Conservation (phyloP, 164 flowering plant species). For the Euptelea pleiosperma region DNA sequence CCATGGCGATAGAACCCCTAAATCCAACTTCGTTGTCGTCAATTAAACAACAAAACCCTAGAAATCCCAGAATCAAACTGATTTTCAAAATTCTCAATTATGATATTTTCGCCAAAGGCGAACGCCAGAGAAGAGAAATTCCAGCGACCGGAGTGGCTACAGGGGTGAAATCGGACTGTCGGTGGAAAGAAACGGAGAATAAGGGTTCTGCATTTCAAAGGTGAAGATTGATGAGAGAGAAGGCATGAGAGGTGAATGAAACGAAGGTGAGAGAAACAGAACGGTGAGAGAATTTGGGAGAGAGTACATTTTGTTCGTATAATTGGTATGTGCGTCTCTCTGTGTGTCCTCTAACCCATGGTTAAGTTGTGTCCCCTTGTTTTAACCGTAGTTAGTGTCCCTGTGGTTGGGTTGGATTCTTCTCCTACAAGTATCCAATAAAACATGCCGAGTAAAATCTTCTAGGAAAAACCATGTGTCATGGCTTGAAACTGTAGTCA, state of each 20-base stretch:
- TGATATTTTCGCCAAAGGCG: background rate
- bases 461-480: no score
- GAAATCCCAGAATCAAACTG: constrained; percentile 3
- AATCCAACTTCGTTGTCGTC: constrained; percentile 13
- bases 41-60: constrained; percentile 13
- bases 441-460: no score
- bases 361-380: no score
- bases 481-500: no score
- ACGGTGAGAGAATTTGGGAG: background rate
- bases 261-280: constrained; percentile 1
- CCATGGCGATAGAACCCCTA: constrained; percentile 50
- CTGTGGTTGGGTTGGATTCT: no score
- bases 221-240: background rate
- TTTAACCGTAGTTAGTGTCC: no score
- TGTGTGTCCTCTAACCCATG: no score
- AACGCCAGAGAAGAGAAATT: background rate
- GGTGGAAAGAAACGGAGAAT: background rate
- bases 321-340: no score
- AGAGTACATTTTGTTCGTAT: no score
- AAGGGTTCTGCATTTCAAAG: constrained; percentile 13
- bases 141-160: background rate
- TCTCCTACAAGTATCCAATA: no score
- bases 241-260: background rate
- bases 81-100: no score
- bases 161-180: constrained; percentile 3